Evolutionary conservation across 2,329 filamentous ascomycete species (phyloP).

Genomic region (Exserohilum rostratum): DNA sequence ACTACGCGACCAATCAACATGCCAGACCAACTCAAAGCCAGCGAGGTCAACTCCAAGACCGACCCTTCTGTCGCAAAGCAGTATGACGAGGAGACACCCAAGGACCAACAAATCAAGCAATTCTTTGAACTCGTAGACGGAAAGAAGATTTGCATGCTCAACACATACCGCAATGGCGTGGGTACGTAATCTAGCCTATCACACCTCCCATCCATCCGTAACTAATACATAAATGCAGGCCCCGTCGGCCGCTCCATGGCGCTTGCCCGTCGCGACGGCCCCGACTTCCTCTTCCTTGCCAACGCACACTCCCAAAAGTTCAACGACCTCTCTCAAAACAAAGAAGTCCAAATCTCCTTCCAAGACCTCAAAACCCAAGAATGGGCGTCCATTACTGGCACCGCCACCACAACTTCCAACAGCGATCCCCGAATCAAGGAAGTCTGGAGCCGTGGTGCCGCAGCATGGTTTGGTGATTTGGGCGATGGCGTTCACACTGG

Average conservation of each 20-base stretch:
- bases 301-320: constrained; percentile 57
- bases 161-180: constrained; percentile 50
- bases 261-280: constrained; percentile 61
- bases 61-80: constrained; percentile 59
- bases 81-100: constrained; percentile 53
- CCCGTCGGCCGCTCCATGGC: constrained; percentile 57
- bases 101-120: constrained; percentile 55
- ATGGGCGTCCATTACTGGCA: constrained; percentile 56
- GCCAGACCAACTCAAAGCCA: constrained; percentile 51
- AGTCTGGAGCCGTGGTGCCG: constrained; percentile 48
- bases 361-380: constrained; percentile 55
- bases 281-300: constrained; percentile 59
- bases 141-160: constrained; percentile 53
- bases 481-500: constrained; percentile 57
- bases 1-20: constrained; percentile 45
- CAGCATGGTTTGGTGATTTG: constrained; percentile 59
- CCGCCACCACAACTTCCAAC: constrained; percentile 50
- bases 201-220: not conserved
- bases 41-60: constrained; percentile 51
- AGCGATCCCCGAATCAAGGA: constrained; percentile 58
- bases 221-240: constrained; percentile 24
- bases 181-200: constrained; percentile 36
- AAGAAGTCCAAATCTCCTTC: constrained; percentile 54
- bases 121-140: constrained; percentile 56
- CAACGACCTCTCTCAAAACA: constrained; percentile 52